phyloP scores from a whole-genome alignment of 2,329 filamentous ascomycete species.

The Verticillium albo-atrum region DNA sequence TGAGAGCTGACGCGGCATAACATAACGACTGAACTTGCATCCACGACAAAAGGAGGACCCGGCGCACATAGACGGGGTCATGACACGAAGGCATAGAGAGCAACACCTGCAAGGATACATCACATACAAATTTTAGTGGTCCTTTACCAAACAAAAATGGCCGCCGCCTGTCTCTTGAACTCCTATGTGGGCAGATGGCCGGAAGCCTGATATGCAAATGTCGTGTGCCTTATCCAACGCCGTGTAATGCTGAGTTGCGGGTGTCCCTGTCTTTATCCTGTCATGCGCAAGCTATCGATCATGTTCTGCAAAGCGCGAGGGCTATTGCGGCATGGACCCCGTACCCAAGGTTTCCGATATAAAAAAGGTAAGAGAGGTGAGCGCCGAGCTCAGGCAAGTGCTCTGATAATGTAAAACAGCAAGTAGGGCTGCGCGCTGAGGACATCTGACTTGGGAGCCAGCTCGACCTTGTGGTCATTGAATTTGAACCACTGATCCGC shows the following conservation, averaged over 20 bases:
- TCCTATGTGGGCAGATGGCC: not conserved
- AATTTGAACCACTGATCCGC: slow-evolving; percentile 91
- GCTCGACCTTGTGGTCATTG: slow-evolving; percentile 88
- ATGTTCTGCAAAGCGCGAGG: not conserved
- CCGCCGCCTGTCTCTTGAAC: not conserved
- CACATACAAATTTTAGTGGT: not conserved
- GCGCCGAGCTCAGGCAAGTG: slow-evolving; percentile 36
- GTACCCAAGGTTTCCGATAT: not conserved
- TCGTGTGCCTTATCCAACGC: not conserved
- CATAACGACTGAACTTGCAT: not conserved
- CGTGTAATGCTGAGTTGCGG: not conserved
- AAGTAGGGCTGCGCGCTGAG: slow-evolving; percentile 83
- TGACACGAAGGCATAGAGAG: not conserved
- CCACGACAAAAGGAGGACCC: not conserved
- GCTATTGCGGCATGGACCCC: not conserved
- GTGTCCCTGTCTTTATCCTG: not conserved
- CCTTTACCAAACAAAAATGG: not conserved
- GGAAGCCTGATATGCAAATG: not conserved
- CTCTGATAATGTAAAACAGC: slow-evolving; percentile 77
- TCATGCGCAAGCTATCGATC: not conserved
- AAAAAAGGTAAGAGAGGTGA: not conserved
- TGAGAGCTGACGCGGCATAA: slow-evolving; percentile 2
- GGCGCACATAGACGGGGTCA: not conserved
- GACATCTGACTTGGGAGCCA: slow-evolving; percentile 80
- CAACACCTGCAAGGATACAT: not conserved